Evolutionary conservation across 352 stramenopile genomes (phyloP), one percentile per base, ranked within the genome.

Genomic region (Phytophthora fragariaefolia): DNA sequence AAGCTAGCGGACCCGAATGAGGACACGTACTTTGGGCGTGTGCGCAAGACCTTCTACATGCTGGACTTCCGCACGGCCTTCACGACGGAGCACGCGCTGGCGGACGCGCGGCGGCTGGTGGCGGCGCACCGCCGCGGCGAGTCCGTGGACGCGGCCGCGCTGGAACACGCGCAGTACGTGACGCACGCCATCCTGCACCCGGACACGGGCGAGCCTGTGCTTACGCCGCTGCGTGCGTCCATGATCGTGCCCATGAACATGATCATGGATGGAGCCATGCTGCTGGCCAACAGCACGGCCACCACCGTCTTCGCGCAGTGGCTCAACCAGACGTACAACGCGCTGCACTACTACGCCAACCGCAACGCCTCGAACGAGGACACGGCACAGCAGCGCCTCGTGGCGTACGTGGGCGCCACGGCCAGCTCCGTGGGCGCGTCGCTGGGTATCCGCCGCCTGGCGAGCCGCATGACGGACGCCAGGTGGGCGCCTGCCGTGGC

Each of bases 311-410:
- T 91, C 17, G 85, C 85, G 27, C 89, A 96, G 58, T 94, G 83
- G 87, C 83, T 96, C 43, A 96, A 96, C 63, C 89, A 96, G 69
- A 93, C 86, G 40, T 96, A 96, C 80, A 96, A 96, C 58, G 89
- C 89, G n/a, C 69, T 95, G 55, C 89, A 96, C 71, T 96, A 96
- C 71, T 95, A 94, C 66, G 89, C 89, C 57, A 96, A 96, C 63
- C 89, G 86, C 58, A 96, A 96, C 53, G 85, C 85, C 8, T 91
- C 82, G 23, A 95, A 95, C 58, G 77, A 94, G 36, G 89, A 96
- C 70, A 90, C 86, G 58, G 67, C 82, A 6, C 61, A 83, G 69
- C 83, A 93, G 73, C 86, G 86, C 3, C 27, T 87, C 3, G 71
- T 74, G 0, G 87, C 86, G 20, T 96, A 94, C 76, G 63, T 90